Evolutionary conservation across 768 basidiomycete genomes (phyloP).

Genomic region (Lyophyllum shimeji): DNA sequence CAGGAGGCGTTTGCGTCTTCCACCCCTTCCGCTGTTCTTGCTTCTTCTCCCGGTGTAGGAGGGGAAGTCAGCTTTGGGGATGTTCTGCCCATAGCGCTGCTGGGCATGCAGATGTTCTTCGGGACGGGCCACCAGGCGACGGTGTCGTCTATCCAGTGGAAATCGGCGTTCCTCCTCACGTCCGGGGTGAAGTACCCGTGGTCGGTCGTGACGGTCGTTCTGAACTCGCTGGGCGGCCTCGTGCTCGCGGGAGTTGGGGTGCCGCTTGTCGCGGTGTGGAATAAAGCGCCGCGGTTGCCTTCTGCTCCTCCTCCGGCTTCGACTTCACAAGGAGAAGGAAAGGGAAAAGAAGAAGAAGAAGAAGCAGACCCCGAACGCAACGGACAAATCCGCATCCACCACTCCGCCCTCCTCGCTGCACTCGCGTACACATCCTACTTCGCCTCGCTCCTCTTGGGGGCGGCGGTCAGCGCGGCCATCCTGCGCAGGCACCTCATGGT

Average conservation of each 20-base stretch:
- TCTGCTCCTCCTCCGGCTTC: slow-evolving; percentile 20
- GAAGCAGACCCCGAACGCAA: slow-evolving; percentile 13
- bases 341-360: slow-evolving; percentile 33
- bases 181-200: slow-evolving; percentile 67
- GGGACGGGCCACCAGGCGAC: slow-evolving; percentile 91
- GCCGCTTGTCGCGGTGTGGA: slow-evolving; percentile 82
- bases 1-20: slow-evolving; percentile 49
- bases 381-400: slow-evolving; percentile 15
- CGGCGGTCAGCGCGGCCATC: slow-evolving; percentile 71
- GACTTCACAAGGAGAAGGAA: slow-evolving; percentile 3
- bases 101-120: slow-evolving; percentile 79
- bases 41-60: slow-evolving; percentile 28
- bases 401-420: no score
- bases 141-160: slow-evolving; percentile 93
- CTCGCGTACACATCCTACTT: slow-evolving; percentile 75
- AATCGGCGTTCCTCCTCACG: slow-evolving; percentile 83
- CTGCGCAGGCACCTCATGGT: slow-evolving; percentile 91
- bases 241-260: slow-evolving; percentile 63
- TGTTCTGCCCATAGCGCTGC: slow-evolving; percentile 68
- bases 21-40: slow-evolving; percentile 43
- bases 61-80: slow-evolving; percentile 50
- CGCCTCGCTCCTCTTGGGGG: slow-evolving; percentile 59
- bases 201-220: slow-evolving; percentile 68
- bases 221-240: slow-evolving; percentile 79
- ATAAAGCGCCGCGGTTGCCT: slow-evolving; percentile 54